Percentiles rank a stretch among this genome's conserved stretches.
phyloP scores from a whole-genome alignment of 2,329 filamentous ascomycete species.

The Aspergillus puulaauensis region DNA sequence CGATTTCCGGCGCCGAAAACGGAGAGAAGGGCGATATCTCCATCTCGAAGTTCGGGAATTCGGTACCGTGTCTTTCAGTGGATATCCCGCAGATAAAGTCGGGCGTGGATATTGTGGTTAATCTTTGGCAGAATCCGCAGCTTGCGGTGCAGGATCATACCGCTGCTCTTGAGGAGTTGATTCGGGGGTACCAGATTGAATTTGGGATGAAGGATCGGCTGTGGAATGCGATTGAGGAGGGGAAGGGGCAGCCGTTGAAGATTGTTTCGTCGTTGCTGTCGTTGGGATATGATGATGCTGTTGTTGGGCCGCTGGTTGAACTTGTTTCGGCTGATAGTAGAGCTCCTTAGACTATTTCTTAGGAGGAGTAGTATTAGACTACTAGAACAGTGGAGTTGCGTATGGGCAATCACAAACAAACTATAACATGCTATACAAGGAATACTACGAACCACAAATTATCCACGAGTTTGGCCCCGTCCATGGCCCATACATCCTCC shows the following conservation, averaged over 20 bases:
- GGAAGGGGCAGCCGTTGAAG: conserved; percentile 14
- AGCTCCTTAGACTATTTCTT: too few species aligned
- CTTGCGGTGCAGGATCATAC: conserved; percentile 22
- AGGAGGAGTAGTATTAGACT: too few species aligned
- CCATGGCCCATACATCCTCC: too few species aligned
- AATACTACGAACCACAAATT: too few species aligned
- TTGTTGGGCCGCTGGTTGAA: conserved; percentile 27
- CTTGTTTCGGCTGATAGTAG: conserved; percentile 8
- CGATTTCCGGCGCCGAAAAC: conserved; percentile 14
- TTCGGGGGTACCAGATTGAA: conserved; percentile 28
- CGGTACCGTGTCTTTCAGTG: conserved; percentile 12
- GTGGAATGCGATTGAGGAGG: conserved; percentile 22
- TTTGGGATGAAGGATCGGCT: conserved; percentile 27
- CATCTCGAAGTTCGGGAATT: background rate
- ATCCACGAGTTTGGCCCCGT: too few species aligned
- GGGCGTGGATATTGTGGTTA: conserved; percentile 30
- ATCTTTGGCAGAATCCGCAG: conserved; percentile 34
- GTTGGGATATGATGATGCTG: conserved; percentile 25
- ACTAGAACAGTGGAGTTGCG: background rate
- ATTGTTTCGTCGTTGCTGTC: conserved; percentile 23
- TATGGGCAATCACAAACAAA: too few species aligned
- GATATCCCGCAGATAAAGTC: conserved; percentile 22
- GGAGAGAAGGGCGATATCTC: too few species aligned
- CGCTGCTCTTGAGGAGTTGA: conserved; percentile 18
- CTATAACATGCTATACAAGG: too few species aligned